Evolutionary conservation across 2,329 filamentous ascomycete genomes (phyloP).

Genomic region (Ophiostoma sp.): DNA sequence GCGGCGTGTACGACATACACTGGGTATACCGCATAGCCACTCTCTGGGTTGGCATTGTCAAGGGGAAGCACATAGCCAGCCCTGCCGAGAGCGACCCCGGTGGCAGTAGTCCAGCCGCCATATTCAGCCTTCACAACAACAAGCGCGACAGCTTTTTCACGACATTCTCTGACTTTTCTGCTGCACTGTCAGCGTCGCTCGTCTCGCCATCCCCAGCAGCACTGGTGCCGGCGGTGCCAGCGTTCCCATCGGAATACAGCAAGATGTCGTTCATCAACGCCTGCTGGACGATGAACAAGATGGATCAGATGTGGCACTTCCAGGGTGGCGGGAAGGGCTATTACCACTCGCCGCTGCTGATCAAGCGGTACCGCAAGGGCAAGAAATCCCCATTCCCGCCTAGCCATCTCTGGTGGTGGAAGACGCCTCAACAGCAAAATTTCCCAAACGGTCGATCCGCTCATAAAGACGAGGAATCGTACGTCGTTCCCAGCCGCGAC

Average conservation of each 20-base stretch:
- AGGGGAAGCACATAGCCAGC: neutral
- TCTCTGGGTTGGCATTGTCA: constrained; percentile 28
- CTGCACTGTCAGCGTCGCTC: neutral
- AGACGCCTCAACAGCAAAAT: neutral
- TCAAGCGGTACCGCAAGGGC: constrained; percentile 9
- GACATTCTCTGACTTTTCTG: neutral
- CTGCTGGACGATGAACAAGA: constrained; percentile 29
- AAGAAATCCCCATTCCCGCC: neutral
- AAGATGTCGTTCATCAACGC: constrained; percentile 27
- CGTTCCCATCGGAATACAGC: neutral
- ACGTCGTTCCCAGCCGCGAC: neutral
- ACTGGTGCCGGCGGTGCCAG: neutral
- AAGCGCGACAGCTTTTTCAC: no score
- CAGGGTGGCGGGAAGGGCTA: constrained; percentile 27
- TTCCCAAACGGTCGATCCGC: no score
- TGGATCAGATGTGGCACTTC: constrained; percentile 29
- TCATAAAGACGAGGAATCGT: neutral
- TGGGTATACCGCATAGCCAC: constrained; percentile 34
- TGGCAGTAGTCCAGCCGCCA: neutral
- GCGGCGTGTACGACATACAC: constrained; percentile 31
- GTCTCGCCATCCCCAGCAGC: no score
- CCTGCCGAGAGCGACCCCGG: neutral
- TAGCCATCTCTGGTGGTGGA: constrained; percentile 8
- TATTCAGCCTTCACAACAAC: no score
- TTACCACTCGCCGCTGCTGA: constrained; percentile 30